phyloP scores from a whole-genome alignment of 2,329 filamentous ascomycete species.

The Nakataea oryzae region DNA sequence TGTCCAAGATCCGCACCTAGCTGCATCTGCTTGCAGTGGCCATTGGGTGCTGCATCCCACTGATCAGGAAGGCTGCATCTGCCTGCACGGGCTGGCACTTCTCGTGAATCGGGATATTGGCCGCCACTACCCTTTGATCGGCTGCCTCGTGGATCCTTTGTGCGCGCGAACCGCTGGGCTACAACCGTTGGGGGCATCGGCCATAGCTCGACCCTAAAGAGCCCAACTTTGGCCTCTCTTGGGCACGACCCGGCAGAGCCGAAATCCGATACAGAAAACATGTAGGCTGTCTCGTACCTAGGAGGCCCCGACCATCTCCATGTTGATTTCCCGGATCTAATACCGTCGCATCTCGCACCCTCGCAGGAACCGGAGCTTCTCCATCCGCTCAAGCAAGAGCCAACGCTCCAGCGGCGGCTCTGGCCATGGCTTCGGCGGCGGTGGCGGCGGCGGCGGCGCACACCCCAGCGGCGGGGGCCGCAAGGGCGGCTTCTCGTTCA shows the following conservation, averaged over 20 bases:
- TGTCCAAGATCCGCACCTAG: background rate
- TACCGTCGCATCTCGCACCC: background rate
- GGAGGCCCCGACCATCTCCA: background rate
- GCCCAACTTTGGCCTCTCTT: background rate
- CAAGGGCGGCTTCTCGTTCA: conserved; percentile 68
- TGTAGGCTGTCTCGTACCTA: background rate
- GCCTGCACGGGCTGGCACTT: background rate
- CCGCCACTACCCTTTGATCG: background rate
- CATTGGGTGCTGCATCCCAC: background rate
- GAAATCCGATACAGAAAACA: background rate
- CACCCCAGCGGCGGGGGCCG: conserved; percentile 27
- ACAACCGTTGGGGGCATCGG: background rate
- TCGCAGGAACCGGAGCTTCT: conserved; percentile 61
- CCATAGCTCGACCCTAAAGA: background rate
- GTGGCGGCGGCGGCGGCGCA: conserved; percentile 31
- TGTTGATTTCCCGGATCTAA: background rate
- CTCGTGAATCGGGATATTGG: background rate
- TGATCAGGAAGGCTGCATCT: background rate
- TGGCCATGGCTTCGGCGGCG: conserved; percentile 31
- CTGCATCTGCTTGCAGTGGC: background rate
- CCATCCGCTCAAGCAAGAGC: conserved; percentile 56
- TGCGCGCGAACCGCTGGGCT: background rate
- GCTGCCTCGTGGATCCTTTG: background rate
- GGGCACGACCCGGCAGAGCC: background rate
- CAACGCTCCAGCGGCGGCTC: conserved; percentile 26